Base-by-base conservation (phyloP, 257 asterid genomes). In the Petunia secreta region DNA sequence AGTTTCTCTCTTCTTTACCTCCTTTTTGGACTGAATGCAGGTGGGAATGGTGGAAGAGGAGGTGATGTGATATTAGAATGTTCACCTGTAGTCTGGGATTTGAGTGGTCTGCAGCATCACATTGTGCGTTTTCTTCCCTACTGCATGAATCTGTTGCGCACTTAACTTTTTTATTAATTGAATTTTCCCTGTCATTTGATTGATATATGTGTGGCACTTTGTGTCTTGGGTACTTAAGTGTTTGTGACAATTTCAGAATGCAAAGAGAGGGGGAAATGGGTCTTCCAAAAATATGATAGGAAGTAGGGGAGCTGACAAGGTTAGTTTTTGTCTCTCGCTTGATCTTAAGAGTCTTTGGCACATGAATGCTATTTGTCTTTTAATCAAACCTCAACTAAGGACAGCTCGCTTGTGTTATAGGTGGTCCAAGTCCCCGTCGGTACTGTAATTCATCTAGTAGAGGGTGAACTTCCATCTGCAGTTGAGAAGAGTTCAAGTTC, bases 11-110 rank as follows among this genome's bases (percentile, higher is more conserved):
- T 66, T 81, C 67, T 13, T n/a, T 73, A 50, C 63, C 46, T 73
- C 62, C 43, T 73, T 73, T 11, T 50, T 73, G 63, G 43, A 50
- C 78, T 73, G 78, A 1, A 50, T 73, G 46, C 87, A 95, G 98
- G 99, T 82, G 98, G 97, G 59, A 90, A 89, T 88, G 99, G 99
- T 79, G 99, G 99, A 77, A 84, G 89, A 88, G 98, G 99, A 52
- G 99, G 99, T 76, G 95, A 95, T 16, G 97, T 95, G 44, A 86
- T 95, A 74, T 86, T 95, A 86, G 98, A 95, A 87, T 89, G 95
- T 80, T 91, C 96, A 16, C 76, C 94, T 43, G 78, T 94, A 53
- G 90, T 89, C 50, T 95, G 99, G 98, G 98, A 95, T 89, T 91
- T 93, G 85, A 93, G 99, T 85, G 58, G 95, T 84, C 86, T 95